Base-by-base conservation (phyloP, 2,329 filamentous ascomycete species). In the Alternaria hordeiaustralica region DNA sequence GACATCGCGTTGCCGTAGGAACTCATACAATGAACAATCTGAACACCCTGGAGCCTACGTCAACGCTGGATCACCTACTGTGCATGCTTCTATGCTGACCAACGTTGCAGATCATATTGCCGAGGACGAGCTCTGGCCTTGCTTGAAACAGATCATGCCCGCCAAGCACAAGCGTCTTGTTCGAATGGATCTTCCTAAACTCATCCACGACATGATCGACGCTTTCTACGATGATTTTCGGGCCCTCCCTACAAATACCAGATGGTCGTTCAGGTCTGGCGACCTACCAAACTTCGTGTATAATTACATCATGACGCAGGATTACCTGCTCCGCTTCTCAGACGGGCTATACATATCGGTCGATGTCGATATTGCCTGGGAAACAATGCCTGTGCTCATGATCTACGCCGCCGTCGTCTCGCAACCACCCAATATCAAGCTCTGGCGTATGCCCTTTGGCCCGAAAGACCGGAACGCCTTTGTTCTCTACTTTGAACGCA, bases 291-390 rank as follows among this genome's bases (percentile, higher is more conserved):
- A 58, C 5, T 72, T 75, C 20, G 54, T 78, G 1, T 73, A 72
- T 63, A 77, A 78, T 46, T 78, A 77, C 43, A 41, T 79, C n/a
- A 69, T 69, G 2, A 72, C 71, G 2, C 75, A 75, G 18, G 78
- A 80, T 44, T 80, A 77, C 57, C 77, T 80, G 57, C 8, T 64
- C 5, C 60, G 74, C 21, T 64, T 58, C 1, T 64, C 50, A 11
- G 58, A 61, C 2, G 62, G 56, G 3, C 65, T 69, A 11, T 64
- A 54, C 33, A 6, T 80, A 4, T 57, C 65, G 8, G 58, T 76
- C 20, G 33, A 61, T 2, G 63, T 75, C 36, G 58, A 63, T 6
- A 47, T 58, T 3, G 55, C 61, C 15, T 60, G n/a, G 18, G 60
- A 51, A 13, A 46, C 21, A n/a, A 45, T 62, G 28, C 64, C 54